A percentile compares a stretch with the other conserved stretches of the same genome.
phyloP scores from a whole-genome alignment of 208 protist species.

The Angomonas deanei region DNA sequence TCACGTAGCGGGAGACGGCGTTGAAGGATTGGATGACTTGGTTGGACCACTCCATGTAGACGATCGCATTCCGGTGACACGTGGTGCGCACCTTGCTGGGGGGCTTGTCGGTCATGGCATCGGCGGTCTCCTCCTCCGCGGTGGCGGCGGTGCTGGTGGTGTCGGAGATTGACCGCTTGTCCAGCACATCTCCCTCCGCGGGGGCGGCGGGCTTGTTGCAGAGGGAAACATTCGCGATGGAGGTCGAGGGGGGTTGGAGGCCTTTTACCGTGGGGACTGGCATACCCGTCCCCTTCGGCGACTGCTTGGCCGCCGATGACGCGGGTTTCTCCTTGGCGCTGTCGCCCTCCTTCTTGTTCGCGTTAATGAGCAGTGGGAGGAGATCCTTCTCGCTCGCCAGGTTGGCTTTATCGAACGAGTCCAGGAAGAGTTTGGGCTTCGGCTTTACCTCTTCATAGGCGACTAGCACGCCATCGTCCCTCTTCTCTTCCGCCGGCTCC shows the following conservation, averaged over 20 bases:
- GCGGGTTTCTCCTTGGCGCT: background rate
- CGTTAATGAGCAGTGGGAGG: background rate
- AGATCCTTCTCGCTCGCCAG: background rate
- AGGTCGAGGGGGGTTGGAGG: conserved; percentile 22
- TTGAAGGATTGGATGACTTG: conserved; percentile 44
- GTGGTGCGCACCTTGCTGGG: conserved; percentile 42
- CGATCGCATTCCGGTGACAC: conserved; percentile 52
- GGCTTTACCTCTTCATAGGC: background rate
- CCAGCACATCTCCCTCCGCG: conserved; percentile 49
- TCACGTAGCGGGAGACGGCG: conserved; percentile 19
- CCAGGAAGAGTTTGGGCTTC: background rate
- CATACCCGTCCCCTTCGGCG: background rate
- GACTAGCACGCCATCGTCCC: background rate
- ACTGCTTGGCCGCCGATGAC: background rate
- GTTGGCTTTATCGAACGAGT: background rate
- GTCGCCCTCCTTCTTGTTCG: background rate
- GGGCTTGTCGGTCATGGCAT: background rate
- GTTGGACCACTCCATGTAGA: conserved; percentile 65
- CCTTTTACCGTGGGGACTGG: conserved; percentile 13
- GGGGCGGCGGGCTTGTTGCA: conserved; percentile 62
- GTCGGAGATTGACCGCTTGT: conserved; percentile 8
- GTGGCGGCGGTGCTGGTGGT: background rate
- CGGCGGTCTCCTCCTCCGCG: background rate
- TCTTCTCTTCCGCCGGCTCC: background rate
- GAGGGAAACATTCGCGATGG: conserved; percentile 58